A percentile compares a stretch with the other conserved stretches of the same genome.
These are phyloP conservation scores for Uromyces viciae-fabae DNA, from an alignment of 1,284 basidiomycete species.

Conservation along the genomic window DNA sequence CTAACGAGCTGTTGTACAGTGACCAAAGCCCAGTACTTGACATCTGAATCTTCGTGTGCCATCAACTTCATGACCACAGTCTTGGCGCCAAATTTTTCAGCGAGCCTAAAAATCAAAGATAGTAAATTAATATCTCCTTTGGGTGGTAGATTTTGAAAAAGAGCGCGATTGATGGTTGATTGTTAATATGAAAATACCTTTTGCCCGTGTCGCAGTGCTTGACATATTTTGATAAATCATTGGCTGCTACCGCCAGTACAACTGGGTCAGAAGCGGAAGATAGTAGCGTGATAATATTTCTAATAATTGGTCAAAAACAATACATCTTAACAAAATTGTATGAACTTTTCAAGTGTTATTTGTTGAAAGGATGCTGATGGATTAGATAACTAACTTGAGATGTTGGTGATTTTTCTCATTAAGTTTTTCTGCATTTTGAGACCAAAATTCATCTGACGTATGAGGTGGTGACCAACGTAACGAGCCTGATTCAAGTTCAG, in stretches of 20 bases:
- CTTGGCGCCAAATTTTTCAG: slow-evolving; percentile 81
- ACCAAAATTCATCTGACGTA: slow-evolving; percentile 95
- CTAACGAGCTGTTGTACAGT: slow-evolving; percentile 60
- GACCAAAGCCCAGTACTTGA: slow-evolving; percentile 83
- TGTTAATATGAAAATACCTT: slow-evolving; percentile 70
- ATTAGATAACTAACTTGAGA: slow-evolving; percentile 18
- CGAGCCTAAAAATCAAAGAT: slow-evolving; percentile 59
- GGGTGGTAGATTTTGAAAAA: slow-evolving; percentile 44
- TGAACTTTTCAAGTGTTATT: no score
- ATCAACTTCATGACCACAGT: slow-evolving; percentile 89
- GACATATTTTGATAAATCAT: slow-evolving; percentile 90
- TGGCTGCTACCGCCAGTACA: slow-evolving; percentile 80
- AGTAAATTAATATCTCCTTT: background rate
- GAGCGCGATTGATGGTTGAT: background rate
- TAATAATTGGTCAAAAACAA: background rate
- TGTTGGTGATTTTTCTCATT: slow-evolving; percentile 33
- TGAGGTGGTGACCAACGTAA: slow-evolving; percentile 93
- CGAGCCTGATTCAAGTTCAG: slow-evolving; percentile 83
- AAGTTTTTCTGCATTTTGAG: slow-evolving; percentile 79
- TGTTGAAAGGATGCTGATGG: background rate
- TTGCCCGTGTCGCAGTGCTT: slow-evolving; percentile 84
- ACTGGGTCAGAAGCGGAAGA: slow-evolving; percentile 60
- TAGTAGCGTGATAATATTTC: slow-evolving; percentile 22
- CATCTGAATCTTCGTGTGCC: slow-evolving; percentile 79
- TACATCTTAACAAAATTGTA: background rate